Conservation (phyloP, 2,329 filamentous ascomycete species). For the Xylaria sp. region DNA sequence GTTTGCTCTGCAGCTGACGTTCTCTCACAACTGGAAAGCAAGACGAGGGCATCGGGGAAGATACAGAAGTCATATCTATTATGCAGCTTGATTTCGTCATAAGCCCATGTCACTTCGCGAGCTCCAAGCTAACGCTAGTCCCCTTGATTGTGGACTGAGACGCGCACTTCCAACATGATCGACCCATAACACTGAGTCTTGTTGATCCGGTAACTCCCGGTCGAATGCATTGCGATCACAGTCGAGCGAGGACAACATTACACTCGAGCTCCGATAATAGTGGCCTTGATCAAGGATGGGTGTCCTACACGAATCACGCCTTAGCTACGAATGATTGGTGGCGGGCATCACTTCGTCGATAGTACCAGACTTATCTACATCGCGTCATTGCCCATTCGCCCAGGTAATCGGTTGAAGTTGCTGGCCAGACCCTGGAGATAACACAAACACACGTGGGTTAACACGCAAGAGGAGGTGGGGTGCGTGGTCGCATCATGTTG, state of each 20-base stretch:
- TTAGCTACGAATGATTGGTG: not conserved
- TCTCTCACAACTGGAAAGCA: not conserved
- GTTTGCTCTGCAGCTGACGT: not conserved
- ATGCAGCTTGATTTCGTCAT: conserved; percentile 10
- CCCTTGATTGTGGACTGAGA: not conserved
- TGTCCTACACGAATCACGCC: not conserved
- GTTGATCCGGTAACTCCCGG: not conserved
- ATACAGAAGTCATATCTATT: not conserved
- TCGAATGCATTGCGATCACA: not conserved
- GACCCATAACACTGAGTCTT: not conserved
- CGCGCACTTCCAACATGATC: not conserved
- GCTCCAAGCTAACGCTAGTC: not conserved
- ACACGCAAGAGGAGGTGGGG: conserved; percentile 16
- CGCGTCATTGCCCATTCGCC: conserved; percentile 29
- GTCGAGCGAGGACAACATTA: not conserved
- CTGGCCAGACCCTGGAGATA: conserved; percentile 14
- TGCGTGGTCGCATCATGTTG: conserved; percentile 22
- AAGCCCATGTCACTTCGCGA: conserved; percentile 5
- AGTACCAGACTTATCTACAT: conserved; percentile 28
- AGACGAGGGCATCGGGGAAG: not conserved
- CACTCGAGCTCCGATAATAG: not conserved
- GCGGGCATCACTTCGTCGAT: conserved; percentile 3
- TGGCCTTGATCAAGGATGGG: not conserved
- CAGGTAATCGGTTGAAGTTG: conserved; percentile 6
- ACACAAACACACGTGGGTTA: not conserved